Evolutionary conservation across 208 protist genomes (phyloP).

Genomic region (Leishmania lainsoni): DNA sequence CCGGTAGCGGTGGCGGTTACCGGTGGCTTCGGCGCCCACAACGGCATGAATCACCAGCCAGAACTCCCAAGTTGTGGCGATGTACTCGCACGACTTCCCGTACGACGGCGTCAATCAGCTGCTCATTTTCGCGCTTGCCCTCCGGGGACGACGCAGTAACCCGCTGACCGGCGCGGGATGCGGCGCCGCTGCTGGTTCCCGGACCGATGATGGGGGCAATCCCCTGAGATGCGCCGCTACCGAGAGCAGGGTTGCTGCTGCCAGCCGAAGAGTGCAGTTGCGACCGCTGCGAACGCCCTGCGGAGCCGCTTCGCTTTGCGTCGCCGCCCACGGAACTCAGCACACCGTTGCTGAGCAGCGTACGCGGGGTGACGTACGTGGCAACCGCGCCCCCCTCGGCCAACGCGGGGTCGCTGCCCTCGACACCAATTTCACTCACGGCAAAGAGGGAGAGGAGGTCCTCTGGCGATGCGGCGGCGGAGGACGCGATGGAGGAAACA

Average conservation of each 20-base stretch:
- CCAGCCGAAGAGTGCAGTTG: slow-evolving; percentile 13
- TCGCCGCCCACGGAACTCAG: not conserved
- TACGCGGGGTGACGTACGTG: slow-evolving; percentile 37
- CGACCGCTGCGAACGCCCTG: not conserved
- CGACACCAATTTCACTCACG: slow-evolving; percentile 30
- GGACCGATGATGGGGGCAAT: not conserved
- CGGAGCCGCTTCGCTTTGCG: slow-evolving; percentile 16
- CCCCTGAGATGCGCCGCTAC: slow-evolving; percentile 7
- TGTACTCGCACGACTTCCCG: slow-evolving; percentile 66
- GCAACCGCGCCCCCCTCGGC: slow-evolving; percentile 12
- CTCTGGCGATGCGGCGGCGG: not conserved
- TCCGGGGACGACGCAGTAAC: slow-evolving; percentile 16
- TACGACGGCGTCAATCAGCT: slow-evolving; percentile 51
- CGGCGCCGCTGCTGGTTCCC: not conserved
- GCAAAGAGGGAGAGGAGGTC: slow-evolving; percentile 16
- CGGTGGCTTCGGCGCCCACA: slow-evolving; percentile 2
- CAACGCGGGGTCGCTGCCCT: slow-evolving; percentile 13
- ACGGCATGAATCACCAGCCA: slow-evolving; percentile 31
- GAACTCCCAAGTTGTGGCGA: slow-evolving; percentile 61
- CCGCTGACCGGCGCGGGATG: slow-evolving; percentile 9
- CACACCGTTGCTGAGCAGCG: slow-evolving; percentile 7
- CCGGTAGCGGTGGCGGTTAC: not conserved
- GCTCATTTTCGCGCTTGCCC: slow-evolving; percentile 44
- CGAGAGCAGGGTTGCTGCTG: not conserved
- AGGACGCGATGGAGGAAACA: not conserved